These are phyloP conservation scores for Claviceps pusilla DNA, from an alignment of 2,329 filamentous ascomycete genomes.

Conservation along the genomic window DNA sequence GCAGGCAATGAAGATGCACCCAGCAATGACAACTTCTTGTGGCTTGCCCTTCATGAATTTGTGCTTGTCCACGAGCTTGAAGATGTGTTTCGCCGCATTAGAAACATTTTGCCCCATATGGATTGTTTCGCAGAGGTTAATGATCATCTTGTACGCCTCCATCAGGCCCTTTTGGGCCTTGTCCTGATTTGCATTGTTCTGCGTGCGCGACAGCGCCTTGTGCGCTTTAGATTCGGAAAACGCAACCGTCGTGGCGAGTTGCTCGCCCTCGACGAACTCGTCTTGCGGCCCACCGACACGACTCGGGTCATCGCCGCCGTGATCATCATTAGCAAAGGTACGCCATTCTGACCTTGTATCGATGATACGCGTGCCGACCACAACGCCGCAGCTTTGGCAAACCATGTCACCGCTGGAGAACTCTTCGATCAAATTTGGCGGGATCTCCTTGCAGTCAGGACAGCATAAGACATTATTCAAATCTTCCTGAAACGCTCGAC, in stretches of 20 bases:
- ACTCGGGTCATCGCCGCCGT: conserved; percentile 88
- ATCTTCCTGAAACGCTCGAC: conserved; percentile 48
- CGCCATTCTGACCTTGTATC: conserved; percentile 97
- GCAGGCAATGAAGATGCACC: conserved; percentile 95
- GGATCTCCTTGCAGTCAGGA: conserved; percentile 77
- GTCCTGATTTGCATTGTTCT: conserved; percentile 73
- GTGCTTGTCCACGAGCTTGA: conserved; percentile 84
- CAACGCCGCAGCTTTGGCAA: conserved; percentile 79
- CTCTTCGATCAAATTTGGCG: conserved; percentile 87
- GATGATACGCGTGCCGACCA: conserved; percentile 79
- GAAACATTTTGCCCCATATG: conserved; percentile 67
- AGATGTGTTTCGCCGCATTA: conserved; percentile 86
- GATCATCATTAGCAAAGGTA: conserved; percentile 96
- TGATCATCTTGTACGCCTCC: conserved; percentile 79
- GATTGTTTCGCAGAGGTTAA: conserved; percentile 71
- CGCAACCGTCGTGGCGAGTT: conserved; percentile 77
- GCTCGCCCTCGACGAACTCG: conserved; percentile 74
- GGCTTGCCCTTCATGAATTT: conserved; percentile 93
- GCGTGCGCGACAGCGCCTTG: conserved; percentile 65
- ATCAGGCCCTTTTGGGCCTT: conserved; percentile 72
- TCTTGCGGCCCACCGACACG: conserved; percentile 94
- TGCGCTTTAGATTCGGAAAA: conserved; percentile 60
- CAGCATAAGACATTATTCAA: conserved; percentile 76
- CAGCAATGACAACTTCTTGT: conserved; percentile 83
- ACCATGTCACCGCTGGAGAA: conserved; percentile 87